A percentile compares a stretch with the other conserved stretches of the same genome.
Evolutionary conservation across 1,284 basidiomycete genomes (phyloP).

Genomic region (Singerocomus rubriflavus): DNA sequence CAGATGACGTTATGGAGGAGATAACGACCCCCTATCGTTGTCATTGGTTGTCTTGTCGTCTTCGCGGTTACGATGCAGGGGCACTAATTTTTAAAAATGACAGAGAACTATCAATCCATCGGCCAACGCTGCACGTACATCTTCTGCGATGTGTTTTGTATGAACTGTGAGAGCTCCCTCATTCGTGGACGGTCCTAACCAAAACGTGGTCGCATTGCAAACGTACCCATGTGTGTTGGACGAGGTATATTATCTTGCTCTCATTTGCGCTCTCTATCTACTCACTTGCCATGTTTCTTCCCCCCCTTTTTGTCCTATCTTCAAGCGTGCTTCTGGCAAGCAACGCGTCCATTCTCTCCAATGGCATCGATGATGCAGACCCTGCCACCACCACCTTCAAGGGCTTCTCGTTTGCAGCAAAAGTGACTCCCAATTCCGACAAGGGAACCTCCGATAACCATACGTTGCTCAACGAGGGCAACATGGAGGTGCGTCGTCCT

Average conservation of each 20-base stretch:
- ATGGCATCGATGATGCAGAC: neutral
- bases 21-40: no score
- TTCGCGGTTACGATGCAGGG: no score
- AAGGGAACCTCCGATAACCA: slow-evolving; percentile 25
- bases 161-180: neutral
- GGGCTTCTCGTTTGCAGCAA: slow-evolving; percentile 23
- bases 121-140: neutral
- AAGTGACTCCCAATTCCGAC: slow-evolving; percentile 14
- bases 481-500: slow-evolving; percentile 26
- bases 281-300: slow-evolving; percentile 11
- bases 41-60: no score
- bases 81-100: no score
- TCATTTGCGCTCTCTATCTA: neutral
- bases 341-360: slow-evolving; percentile 22
- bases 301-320: slow-evolving; percentile 8
- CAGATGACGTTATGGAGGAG: no score
- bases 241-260: slow-evolving; percentile 5
- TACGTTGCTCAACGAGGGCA: slow-evolving; percentile 23
- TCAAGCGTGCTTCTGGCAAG: slow-evolving; percentile 33
- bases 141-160: neutral
- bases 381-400: slow-evolving; percentile 8
- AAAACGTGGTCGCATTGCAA: slow-evolving; percentile 16
- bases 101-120: neutral
- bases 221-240: neutral
- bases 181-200: slow-evolving; percentile 1